A percentile compares a stretch with the other conserved stretches of the same genome.
Evolutionary conservation across 1,284 basidiomycete genomes (phyloP).

Genomic region (Clitocybe nebularis): DNA sequence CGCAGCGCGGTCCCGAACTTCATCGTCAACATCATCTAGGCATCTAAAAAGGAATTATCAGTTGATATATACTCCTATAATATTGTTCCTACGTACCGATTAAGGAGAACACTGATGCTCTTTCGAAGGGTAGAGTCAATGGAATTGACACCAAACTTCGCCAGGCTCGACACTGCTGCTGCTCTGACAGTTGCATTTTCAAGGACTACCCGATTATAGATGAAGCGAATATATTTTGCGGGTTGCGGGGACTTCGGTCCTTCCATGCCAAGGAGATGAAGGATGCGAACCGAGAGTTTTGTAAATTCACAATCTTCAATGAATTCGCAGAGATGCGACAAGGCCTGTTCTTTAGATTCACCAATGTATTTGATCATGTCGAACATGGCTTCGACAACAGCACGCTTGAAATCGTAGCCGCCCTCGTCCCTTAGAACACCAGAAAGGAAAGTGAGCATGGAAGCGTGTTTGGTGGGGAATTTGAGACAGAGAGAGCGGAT

Average conservation of each 20-base stretch:
- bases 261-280: constrained; percentile 93
- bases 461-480: constrained; percentile 94
- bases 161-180: constrained; percentile 91
- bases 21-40: constrained; percentile 97
- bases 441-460: constrained; percentile 93
- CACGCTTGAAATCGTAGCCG: constrained; percentile 99
- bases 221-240: constrained; percentile 98
- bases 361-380: constrained; percentile 99
- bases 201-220: constrained; percentile 98
- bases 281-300: constrained; percentile 95
- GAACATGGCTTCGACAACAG: constrained; percentile 98
- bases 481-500: constrained; percentile 98
- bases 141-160: constrained; percentile 94
- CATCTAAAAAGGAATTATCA: constrained; percentile 54
- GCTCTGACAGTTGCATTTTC: constrained; percentile 98
- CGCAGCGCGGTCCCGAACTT: constrained; percentile 96
- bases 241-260: constrained; percentile 95
- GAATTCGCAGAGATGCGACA: constrained; percentile 99
- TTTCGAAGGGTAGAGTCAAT: constrained; percentile 76
- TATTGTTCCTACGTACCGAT: constrained; percentile 66
- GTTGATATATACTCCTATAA: background rate
- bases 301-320: constrained; percentile 99
- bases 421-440: constrained; percentile 95
- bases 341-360: constrained; percentile 94
- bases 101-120: constrained; percentile 85